Evolutionary conservation across 352 stramenopile species (phyloP), one percentile per base, ranked within the genome.

Genomic region (Phytophthora europaea): DNA sequence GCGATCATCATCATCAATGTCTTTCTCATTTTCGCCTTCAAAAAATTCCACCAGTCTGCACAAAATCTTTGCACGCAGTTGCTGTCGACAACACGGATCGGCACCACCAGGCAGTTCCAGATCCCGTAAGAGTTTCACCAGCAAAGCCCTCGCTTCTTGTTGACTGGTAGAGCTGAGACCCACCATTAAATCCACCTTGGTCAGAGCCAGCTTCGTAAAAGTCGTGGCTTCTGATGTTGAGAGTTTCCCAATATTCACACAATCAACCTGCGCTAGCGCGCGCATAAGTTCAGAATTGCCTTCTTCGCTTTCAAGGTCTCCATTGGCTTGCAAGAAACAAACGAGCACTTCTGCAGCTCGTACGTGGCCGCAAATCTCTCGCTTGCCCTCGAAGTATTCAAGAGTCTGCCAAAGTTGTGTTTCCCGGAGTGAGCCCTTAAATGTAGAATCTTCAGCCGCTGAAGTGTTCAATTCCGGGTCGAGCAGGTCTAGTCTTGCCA

Each of bases 321-420:
- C 47, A 33, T 50, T 78, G 7, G 52, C 45, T 62, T 53, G 28
- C 28, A 89, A 63, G 3, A 79, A 59, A 38, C 62, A 65, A 31
- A 84, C 53, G 1, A 85, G 62, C 16, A 74, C 72, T 28, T 79
- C 69, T 31, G 74, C 62, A 16, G 80, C 67, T n/a, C 82, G 81
- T 58, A 93, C 45, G 20, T 85, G 76, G 9, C 83, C 80, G 23
- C 69, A 82, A 28, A 88, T 66, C 15, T 71, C 61, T 6, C 70
- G 78, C 57, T 87, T 89, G 16, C 71, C 61, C n/a, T 80, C 74
- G 68, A 92, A 92, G 62, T 87, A 85, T 26, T 83, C 72, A n/a
- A 85, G 72, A 16, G 63, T 71, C 18, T 66, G 61, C 71, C 72
- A 81, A 26, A 90, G 72, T 52, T 87, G 78, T 3, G 48, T 59